A percentile compares a stretch with the other conserved stretches of the same genome.
Conservation (phyloP, 345 rosid genomes). For the Noccaea bulbosa region DNA sequence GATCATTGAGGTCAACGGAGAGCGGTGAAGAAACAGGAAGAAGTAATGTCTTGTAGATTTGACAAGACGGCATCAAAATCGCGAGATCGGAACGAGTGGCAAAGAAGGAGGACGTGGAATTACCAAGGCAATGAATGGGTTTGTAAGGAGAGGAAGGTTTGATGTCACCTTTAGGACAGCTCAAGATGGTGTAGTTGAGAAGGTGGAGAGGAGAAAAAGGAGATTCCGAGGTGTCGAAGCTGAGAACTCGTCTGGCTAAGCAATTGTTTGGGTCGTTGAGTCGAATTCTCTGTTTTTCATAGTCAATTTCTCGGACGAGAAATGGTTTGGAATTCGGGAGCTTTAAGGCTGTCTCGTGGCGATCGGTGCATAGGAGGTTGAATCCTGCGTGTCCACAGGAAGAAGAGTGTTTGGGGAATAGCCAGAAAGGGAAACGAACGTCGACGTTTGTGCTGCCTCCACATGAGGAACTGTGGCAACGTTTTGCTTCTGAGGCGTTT, state of each 20-base stretch:
- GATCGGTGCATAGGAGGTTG: constrained; percentile 50
- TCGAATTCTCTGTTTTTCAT: constrained; percentile 49
- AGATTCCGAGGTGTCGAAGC: constrained; percentile 59
- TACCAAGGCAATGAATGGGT: constrained; percentile 61
- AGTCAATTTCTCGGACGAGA: constrained; percentile 58
- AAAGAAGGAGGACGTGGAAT: constrained; percentile 60
- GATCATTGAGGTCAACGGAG: constrained; percentile 38
- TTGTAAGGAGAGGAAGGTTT: too few species aligned
- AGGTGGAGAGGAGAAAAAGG: constrained; percentile 49
- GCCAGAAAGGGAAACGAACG: constrained; percentile 69
- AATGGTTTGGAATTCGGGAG: constrained; percentile 59
- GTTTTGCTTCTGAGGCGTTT: constrained; percentile 22
- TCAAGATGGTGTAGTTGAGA: constrained; percentile 60
- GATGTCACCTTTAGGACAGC: constrained; percentile 49
- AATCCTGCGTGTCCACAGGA: constrained; percentile 65
- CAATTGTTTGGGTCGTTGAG: constrained; percentile 66
- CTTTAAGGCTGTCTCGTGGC: constrained; percentile 39
- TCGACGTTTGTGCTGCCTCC: neutral
- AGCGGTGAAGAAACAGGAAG: constrained; percentile 49
- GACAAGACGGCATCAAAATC: constrained; percentile 47
- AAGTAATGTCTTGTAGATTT: constrained; percentile 23
- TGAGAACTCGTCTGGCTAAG: constrained; percentile 58
- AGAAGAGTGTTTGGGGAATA: constrained; percentile 46
- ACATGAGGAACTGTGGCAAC: constrained; percentile 52
- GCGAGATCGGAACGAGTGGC: constrained; percentile 42